phyloP scores from a whole-genome alignment of 108 stramenopile genomes.

The Nitzschia palea region DNA sequence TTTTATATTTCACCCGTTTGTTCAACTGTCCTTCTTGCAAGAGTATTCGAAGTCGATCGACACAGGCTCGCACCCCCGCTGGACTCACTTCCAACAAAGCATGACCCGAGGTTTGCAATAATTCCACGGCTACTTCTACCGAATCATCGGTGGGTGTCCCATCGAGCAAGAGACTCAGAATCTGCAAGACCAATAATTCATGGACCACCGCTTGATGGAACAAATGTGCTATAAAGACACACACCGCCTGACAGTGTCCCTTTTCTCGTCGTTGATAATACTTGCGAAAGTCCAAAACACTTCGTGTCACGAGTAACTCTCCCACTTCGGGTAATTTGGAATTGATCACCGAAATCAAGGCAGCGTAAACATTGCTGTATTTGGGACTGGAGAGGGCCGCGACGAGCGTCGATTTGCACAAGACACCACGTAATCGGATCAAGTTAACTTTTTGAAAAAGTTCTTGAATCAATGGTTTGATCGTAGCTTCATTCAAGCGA shows the following conservation, averaged over 20 bases:
- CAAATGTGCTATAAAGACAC: constrained; percentile 93
- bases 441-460: constrained; percentile 92
- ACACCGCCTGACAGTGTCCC: constrained; percentile 77
- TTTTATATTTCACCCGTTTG: constrained; percentile 92
- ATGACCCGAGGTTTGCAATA: constrained; percentile 88
- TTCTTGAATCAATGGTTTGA: constrained; percentile 91
- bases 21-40: constrained; percentile 89
- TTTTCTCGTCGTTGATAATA: constrained; percentile 91
- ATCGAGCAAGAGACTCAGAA: constrained; percentile 93
- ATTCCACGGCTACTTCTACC: constrained; percentile 94
- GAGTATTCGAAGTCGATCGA: constrained; percentile 93
- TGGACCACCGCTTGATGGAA: constrained; percentile 97
- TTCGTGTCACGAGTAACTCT: constrained; percentile 85
- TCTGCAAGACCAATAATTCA: constrained; percentile 94
- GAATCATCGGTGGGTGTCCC: constrained; percentile 95
- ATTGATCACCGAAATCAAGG: constrained; percentile 93
- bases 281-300: constrained; percentile 87
- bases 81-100: constrained; percentile 85
- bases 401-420: constrained; percentile 82
- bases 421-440: constrained; percentile 90
- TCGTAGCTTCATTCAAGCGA: constrained; percentile 88
- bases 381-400: constrained; percentile 89
- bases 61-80: constrained; percentile 92
- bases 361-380: constrained; percentile 85
- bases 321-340: constrained; percentile 97